Conservation (phyloP, 352 stramenopile genomes). For the Globisporangium heterothallicum region DNA sequence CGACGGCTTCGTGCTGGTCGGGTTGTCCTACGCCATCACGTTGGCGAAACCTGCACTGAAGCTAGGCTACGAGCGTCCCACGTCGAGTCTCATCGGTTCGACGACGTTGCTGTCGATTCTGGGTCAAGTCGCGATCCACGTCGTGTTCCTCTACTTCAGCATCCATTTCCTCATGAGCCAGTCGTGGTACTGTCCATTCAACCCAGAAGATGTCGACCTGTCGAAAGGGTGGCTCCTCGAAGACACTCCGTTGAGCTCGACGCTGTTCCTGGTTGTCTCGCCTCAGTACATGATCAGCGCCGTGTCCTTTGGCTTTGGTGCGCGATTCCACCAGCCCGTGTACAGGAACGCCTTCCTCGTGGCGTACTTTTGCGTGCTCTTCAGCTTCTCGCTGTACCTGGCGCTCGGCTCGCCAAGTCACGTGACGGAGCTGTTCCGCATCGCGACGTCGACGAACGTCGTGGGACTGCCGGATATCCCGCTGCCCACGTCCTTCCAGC, state of each 20-base stretch:
- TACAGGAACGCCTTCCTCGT: slow-evolving; percentile 38
- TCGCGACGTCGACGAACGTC: slow-evolving; percentile 46
- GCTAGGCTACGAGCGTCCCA: slow-evolving; percentile 38
- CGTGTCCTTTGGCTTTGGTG: slow-evolving; percentile 32
- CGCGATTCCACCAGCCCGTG: slow-evolving; percentile 35
- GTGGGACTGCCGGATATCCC: slow-evolving; percentile 37
- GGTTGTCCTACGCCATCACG: slow-evolving; percentile 66
- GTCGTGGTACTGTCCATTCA: slow-evolving; percentile 35
- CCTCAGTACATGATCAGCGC: slow-evolving; percentile 19
- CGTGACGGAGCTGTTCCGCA: slow-evolving; percentile 40
- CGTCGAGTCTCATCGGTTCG: slow-evolving; percentile 44
- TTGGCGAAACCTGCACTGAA: slow-evolving; percentile 48
- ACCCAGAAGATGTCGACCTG: slow-evolving; percentile 23
- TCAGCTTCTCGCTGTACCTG: slow-evolving; percentile 31
- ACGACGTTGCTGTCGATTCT: slow-evolving; percentile 36
- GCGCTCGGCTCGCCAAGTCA: slow-evolving; percentile 30
- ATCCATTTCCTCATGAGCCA: slow-evolving; percentile 20
- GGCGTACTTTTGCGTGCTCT: slow-evolving; percentile 21
- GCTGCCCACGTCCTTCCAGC: slow-evolving; percentile 33
- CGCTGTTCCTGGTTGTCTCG: slow-evolving; percentile 23
- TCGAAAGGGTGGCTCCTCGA: slow-evolving; percentile 34
- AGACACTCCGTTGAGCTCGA: slow-evolving; percentile 22
- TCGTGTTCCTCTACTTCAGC: slow-evolving; percentile 33
- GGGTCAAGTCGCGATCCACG: slow-evolving; percentile 41
- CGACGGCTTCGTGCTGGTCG: slow-evolving; percentile 61